Base-by-base conservation (phyloP, 345 rosid species). In the Eucalyptus erythrocorys region DNA sequence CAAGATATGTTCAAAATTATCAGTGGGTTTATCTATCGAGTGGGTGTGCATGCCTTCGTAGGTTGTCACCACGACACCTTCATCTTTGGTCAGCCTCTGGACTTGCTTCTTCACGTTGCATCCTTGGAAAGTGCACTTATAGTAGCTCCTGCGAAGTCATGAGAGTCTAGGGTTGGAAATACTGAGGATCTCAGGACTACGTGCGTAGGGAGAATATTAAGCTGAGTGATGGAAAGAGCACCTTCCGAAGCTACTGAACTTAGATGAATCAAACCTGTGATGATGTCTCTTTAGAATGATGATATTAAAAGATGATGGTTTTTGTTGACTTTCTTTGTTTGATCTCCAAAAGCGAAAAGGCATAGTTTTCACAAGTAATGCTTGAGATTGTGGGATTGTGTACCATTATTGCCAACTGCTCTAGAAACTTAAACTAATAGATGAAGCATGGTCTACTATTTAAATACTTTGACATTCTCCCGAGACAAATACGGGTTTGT, bases 81-180 rank as follows among this genome's bases (percentile, higher is more conserved):
- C 93, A 30, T 92, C 93, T 66, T 79, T 90, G 21, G 91, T 91
- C 50, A 92, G 82, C 57, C 92, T 90, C 57, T 91, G 93, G 24
- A 91, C 93, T 91, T 92, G 92, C 91, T 92, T 92, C 90, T 92
- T 92, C 55, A 92, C 92, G 87, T 87, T 87, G 89, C 93, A 92
- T 10, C 92, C 93, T 84, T 91, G 91, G 79, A 91, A 34, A 16
- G 93, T 90, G 86, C 93, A 92, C 51, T 92, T 51, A 48, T 92
- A 92, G 64, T 92, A 92, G 92, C 93, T 92, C 90, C 93, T 92
- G 92, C 57, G 89, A 57, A 22, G 24, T 17, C 84, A 61, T 30
- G n/a, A n/a, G 42, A 51, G 40, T 45, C 37, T 8, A 43, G 86
- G 45, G 51, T 42, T 45, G 50, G 34, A 82, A 82, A 43, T 12